These are phyloP conservation scores for Colletotrichum lupini DNA, from an alignment of 2,329 filamentous ascomycete genomes.

Conservation along the genomic window DNA sequence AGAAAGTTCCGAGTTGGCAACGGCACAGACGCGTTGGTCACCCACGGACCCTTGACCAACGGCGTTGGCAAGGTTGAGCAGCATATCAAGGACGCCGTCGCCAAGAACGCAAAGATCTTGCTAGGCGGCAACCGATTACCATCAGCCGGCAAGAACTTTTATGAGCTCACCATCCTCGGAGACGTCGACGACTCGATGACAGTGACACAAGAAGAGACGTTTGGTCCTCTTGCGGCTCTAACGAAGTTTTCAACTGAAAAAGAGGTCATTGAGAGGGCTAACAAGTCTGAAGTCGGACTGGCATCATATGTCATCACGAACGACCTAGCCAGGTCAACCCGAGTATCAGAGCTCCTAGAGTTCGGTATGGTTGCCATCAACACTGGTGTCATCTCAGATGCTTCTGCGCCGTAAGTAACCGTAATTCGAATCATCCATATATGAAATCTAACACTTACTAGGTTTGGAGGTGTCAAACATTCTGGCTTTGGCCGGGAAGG, in stretches of 20 bases:
- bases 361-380: conserved; percentile 76
- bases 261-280: conserved; percentile 76
- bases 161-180: conserved; percentile 76
- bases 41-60: conserved; percentile 74
- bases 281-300: conserved; percentile 75
- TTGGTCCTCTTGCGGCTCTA: conserved; percentile 77
- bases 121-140: conserved; percentile 71
- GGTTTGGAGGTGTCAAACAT: conserved; percentile 38
- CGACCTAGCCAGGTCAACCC: conserved; percentile 51
- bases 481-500: conserved; percentile 34
- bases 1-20: conserved; percentile 79
- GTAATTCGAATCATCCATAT: neutral
- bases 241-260: conserved; percentile 78
- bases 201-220: conserved; percentile 77
- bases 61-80: conserved; percentile 71
- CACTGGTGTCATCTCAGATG: conserved; percentile 55
- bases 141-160: conserved; percentile 76
- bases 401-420: conserved; percentile 43
- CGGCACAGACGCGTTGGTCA: conserved; percentile 67
- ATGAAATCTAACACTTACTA: neutral
- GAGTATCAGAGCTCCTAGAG: conserved; percentile 63
- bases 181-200: conserved; percentile 77
- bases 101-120: conserved; percentile 57
- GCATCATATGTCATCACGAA: conserved; percentile 78
- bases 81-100: conserved; percentile 72